phyloP scores from a whole-genome alignment of 2,329 filamentous ascomycete genomes.

The Escovopsis sp. region DNA sequence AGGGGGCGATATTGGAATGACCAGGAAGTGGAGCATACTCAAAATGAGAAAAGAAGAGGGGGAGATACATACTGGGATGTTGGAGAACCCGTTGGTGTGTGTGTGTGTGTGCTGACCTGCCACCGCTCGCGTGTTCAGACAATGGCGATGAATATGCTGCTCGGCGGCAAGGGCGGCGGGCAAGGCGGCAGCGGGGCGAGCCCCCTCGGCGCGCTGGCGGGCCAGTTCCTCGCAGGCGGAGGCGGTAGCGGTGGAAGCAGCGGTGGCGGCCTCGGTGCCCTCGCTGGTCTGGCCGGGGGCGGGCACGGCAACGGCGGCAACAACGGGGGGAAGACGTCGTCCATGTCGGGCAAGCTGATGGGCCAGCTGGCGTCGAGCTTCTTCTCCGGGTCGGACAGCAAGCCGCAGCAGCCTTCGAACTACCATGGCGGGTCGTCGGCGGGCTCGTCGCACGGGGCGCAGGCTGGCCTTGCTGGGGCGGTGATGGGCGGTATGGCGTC shows the following conservation, averaged over 20 bases:
- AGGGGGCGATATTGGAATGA: too few species aligned
- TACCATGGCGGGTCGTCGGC: constrained; percentile 33
- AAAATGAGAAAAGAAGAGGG: too few species aligned
- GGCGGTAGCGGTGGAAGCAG: constrained; percentile 19
- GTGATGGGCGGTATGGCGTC: constrained; percentile 40
- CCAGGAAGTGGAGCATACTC: too few species aligned
- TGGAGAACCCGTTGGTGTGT: too few species aligned
- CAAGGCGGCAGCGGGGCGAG: constrained; percentile 17
- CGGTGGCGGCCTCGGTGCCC: constrained; percentile 25
- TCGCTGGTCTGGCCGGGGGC: constrained; percentile 29
- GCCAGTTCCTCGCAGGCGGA: constrained; percentile 27
- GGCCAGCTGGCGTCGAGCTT: constrained; percentile 40
- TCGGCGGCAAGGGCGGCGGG: constrained; percentile 28
- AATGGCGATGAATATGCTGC: constrained; percentile 45
- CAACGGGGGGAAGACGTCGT: constrained; percentile 18
- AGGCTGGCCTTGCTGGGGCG: constrained; percentile 34
- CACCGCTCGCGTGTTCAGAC: constrained; percentile 25
- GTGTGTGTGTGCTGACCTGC: constrained; percentile 5
- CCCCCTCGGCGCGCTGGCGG: constrained; percentile 31
- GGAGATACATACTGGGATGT: too few species aligned
- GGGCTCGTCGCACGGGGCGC: constrained; percentile 21
- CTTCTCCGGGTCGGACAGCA: constrained; percentile 30
- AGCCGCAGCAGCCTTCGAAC: constrained; percentile 29
- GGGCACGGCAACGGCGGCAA: constrained; percentile 14
- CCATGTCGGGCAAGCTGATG: constrained; percentile 37